phyloP scores from a whole-genome alignment of 352 stramenopile genomes.

The Pythium guiyangense region DNA sequence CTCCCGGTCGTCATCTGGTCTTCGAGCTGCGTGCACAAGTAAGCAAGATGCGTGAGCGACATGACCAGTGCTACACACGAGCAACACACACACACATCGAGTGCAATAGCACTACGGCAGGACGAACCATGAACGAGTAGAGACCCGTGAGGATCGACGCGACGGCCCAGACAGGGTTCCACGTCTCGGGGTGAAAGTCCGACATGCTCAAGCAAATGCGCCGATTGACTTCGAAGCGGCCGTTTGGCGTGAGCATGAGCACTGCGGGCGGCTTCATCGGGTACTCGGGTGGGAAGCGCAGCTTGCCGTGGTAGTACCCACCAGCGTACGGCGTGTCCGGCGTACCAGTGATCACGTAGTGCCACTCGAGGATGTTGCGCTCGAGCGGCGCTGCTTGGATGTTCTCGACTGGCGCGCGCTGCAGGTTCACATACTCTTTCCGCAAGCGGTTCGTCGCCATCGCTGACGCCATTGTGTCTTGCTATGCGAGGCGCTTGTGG shows the following conservation, averaged over 20 bases:
- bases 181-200: conserved; percentile 94
- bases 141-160: conserved; percentile 93
- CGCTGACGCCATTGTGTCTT: conserved; percentile 53
- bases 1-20: conserved; percentile 84
- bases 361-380: conserved; percentile 95
- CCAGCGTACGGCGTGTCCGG: conserved; percentile 71
- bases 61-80: neutral
- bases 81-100: neutral
- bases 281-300: conserved; percentile 92
- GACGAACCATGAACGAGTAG: conserved; percentile 91
- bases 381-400: conserved; percentile 85
- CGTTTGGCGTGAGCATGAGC: conserved; percentile 93
- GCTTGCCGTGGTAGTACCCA: conserved; percentile 88
- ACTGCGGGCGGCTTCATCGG: conserved; percentile 93
- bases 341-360: conserved; percentile 89
- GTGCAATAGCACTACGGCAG: neutral
- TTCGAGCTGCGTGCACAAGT: conserved; percentile 31
- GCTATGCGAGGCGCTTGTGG: no score
- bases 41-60: neutral
- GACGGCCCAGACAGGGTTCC: conserved; percentile 96
- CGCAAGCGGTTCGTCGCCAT: conserved; percentile 87
- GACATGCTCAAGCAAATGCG: conserved; percentile 93
- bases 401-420: conserved; percentile 86
- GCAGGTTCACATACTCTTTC: conserved; percentile 87
- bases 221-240: conserved; percentile 91